Base-by-base conservation (phyloP, 2,329 filamentous ascomycete species). In the Orbilia blumenaviensis region DNA sequence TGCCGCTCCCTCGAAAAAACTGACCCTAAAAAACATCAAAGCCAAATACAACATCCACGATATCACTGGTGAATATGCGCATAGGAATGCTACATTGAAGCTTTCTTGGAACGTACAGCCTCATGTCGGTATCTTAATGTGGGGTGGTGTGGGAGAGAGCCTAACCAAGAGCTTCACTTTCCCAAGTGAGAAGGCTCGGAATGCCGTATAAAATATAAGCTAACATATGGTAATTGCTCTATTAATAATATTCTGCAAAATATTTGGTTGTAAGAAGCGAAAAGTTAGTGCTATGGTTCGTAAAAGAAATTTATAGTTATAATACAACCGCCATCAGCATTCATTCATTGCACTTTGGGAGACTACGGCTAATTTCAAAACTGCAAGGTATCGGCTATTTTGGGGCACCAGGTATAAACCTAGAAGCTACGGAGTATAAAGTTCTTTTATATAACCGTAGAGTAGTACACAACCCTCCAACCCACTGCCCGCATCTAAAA, bases 21-120 rank as follows among this genome's bases (percentile, higher is more conserved):
- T 91, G 41, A 87, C 88, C 69, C 87, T 98, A 79, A 89, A 89
- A 81, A 94, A 94, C 83, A 92, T 97, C 83, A 91, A 90, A 81
- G 92, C 94, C 1, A 99, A 99, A 84, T 99, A 99, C 86, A 93
- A 97, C 82, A 95, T 99, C 84, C 96, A 94, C 3, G 93, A 97
- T 83, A 92, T 94, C 9, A 88, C 87, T 9, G 92, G 94, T 77
- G 90, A 89, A 83, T 87, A 98, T 79, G 87, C 91, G 81, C 86
- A 89, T 56, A 85, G 87, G 60, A 80, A 80, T 44, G 92, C 94
- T 68, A 90, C 88, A 29, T 85, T 99, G 78, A 89, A 90, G 80
- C 85, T 98, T 63, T 91, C 95, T 81, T 99, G 96, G 89, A 98
- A 98, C 84, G 91, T 98, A 75, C 95, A 99, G 86, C 95, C 95